Evolutionary conservation across 2,329 filamentous ascomycete genomes (phyloP), one percentile per base, ranked within the genome.

Genomic region (Gnomoniopsis smithogilvyi): DNA sequence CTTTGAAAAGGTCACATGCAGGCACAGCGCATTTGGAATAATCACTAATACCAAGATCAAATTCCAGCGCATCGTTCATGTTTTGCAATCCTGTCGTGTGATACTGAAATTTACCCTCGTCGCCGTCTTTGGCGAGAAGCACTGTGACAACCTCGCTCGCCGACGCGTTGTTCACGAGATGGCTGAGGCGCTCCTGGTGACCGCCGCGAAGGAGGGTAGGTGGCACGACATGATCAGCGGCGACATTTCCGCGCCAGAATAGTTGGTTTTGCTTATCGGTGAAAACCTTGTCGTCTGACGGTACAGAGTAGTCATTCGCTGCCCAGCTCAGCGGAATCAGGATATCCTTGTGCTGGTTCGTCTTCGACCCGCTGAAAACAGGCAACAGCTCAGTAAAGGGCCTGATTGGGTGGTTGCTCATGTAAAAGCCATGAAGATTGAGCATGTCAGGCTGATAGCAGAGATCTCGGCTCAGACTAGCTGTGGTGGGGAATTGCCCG

Each of bases 391-490:
- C 78, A 62, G 84, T 81, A 1, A 88, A 81, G 0, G 86, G 82
- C 51, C 84, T 82, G 63, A 85, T 78, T 0, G 82, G 78, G 8
- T 88, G 82, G 0, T 88, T 83, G 0, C 83, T 85, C 45, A 90
- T 78, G 69, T 90, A 85, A 67, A 94, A 85, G 46, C 90, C 88
- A 66, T 94, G 90, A 1, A 94, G 78, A 62, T 87, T 80, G 30
- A 85, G 82, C 34, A 94, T 76, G 63, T 95, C 91, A 1, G 91
- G 88, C 67, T 95, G 91, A 61, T 89, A 83, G 68, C 91, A 96
- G 30, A 88, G 80, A 50, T 91, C 82, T 6, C 86, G 80, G 6
- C 88, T 84, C 10, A 80, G 69, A 1, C 80, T 77, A 86, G 89
- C 93, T 65, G 90, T 79, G 4, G 78, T 75, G 6, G 92, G 74